A percentile compares a stretch with the other conserved stretches of the same genome.
These are phyloP conservation scores for Simmondsia chinensis DNA, from an alignment of 148 eudicot species.

Conservation along the genomic window DNA sequence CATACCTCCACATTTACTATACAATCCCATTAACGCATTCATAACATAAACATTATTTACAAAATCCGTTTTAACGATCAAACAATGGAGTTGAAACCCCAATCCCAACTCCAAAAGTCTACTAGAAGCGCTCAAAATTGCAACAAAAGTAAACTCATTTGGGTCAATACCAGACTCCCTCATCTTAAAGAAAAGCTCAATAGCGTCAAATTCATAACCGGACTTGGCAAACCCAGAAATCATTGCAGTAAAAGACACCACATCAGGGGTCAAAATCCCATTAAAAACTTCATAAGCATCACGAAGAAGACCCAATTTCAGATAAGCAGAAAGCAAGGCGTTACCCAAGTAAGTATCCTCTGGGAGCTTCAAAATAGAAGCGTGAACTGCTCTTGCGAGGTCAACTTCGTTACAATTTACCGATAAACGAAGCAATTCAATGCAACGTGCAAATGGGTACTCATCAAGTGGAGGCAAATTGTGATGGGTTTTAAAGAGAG, in stretches of 20 bases:
- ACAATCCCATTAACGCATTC: slow-evolving; percentile 57
- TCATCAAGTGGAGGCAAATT: slow-evolving; percentile 14
- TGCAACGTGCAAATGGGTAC: not conserved
- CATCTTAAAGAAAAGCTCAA: slow-evolving; percentile 49
- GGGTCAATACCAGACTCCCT: slow-evolving; percentile 45
- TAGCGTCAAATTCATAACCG: slow-evolving; percentile 35
- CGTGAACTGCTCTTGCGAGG: slow-evolving; percentile 46
- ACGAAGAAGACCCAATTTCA: slow-evolving; percentile 34
- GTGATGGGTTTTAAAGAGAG: slow-evolving; percentile 10
- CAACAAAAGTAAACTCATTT: slow-evolving; percentile 66
- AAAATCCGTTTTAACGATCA: slow-evolving; percentile 45
- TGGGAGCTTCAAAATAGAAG: slow-evolving; percentile 52
- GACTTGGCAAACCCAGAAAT: slow-evolving; percentile 50
- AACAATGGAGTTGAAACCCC: slow-evolving; percentile 62
- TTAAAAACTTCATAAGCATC: slow-evolving; percentile 40
- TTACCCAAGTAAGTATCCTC: slow-evolving; percentile 31
- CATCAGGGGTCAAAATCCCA: slow-evolving; percentile 41
- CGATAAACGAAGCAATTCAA: slow-evolving; percentile 38
- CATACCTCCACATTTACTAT: slow-evolving; percentile 42
- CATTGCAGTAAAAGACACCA: slow-evolving; percentile 51
- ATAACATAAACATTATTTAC: slow-evolving; percentile 31
- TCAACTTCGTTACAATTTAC: slow-evolving; percentile 27
- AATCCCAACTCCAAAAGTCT: slow-evolving; percentile 28
- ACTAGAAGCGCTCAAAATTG: slow-evolving; percentile 60
- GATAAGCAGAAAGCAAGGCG: slow-evolving; percentile 46